A percentile compares a stretch with the other conserved stretches of the same genome.
Evolutionary conservation across 257 asterid species (phyloP).

Genomic region (Ehretia macrophylla): DNA sequence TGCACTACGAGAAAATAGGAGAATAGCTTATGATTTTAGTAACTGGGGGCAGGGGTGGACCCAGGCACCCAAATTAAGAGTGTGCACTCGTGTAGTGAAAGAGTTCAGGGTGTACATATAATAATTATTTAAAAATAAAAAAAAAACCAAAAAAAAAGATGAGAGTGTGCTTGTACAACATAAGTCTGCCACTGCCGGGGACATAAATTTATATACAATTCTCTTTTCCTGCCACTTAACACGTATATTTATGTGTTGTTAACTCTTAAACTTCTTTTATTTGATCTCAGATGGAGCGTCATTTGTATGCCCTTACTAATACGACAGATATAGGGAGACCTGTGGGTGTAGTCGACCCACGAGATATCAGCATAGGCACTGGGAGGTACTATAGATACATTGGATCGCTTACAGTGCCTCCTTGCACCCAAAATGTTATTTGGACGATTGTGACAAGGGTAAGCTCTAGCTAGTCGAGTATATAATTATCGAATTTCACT

Average conservation of each 20-base stretch:
- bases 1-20: neutral
- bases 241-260: neutral
- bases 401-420: constrained; percentile 69
- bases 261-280: neutral
- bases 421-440: constrained; percentile 49
- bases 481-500: neutral
- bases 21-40: too few relatives aligned
- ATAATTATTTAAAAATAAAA: too few relatives aligned
- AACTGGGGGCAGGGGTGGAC: too few relatives aligned
- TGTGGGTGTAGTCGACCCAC: constrained; percentile 39
- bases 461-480: neutral
- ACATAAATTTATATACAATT: too few relatives aligned
- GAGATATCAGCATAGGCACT: constrained; percentile 31
- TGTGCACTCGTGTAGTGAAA: too few relatives aligned
- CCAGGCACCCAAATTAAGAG: neutral
- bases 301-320: constrained; percentile 14
- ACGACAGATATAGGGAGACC: constrained; percentile 14
- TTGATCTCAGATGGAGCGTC: neutral
- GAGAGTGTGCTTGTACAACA: too few relatives aligned
- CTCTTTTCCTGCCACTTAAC: neutral
- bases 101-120: too few relatives aligned
- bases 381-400: constrained; percentile 45
- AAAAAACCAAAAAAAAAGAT: too few relatives aligned
- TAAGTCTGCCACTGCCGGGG: too few relatives aligned
- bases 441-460: constrained; percentile 61